These are phyloP conservation scores for Bertia moriformis DNA, from an alignment of 2,329 filamentous ascomycete species.

Conservation along the genomic window DNA sequence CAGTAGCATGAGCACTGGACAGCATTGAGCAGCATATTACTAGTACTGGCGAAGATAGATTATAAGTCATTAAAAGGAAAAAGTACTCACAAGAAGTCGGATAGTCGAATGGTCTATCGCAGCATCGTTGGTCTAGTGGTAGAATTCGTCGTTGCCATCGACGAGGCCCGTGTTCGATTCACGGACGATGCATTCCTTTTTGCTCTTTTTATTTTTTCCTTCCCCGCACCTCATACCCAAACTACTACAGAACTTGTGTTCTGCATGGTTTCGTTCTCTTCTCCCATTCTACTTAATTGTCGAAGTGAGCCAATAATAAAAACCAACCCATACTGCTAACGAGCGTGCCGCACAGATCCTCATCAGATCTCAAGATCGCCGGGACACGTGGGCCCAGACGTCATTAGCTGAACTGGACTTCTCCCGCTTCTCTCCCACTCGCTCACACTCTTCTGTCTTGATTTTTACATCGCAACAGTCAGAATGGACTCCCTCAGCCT, in stretches of 20 bases:
- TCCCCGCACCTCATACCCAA: too few species aligned
- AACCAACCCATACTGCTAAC: not conserved
- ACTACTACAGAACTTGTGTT: too few species aligned
- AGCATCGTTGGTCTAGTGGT: slow-evolving; percentile 27
- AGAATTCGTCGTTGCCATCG: slow-evolving; percentile 17
- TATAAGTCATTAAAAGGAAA: too few species aligned
- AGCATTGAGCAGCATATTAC: too few species aligned
- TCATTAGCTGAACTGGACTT: too few species aligned
- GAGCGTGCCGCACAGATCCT: not conserved
- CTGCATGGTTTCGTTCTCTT: too few species aligned
- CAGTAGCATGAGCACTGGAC: too few species aligned
- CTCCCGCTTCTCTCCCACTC: not conserved
- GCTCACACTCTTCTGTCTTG: not conserved
- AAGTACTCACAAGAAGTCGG: too few species aligned
- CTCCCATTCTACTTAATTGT: not conserved
- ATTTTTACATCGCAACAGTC: not conserved
- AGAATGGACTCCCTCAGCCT: slow-evolving; percentile 16
- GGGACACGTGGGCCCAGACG: not conserved
- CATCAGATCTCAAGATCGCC: not conserved
- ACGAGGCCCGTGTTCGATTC: slow-evolving; percentile 29
- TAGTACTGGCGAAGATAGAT: too few species aligned
- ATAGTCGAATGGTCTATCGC: too few species aligned
- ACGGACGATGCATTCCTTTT: slow-evolving; percentile 21
- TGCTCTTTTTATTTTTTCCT: not conserved
- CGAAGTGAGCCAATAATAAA: not conserved